Conservation (phyloP, 352 stramenopile species). For the Globisporangium irregulare region DNA sequence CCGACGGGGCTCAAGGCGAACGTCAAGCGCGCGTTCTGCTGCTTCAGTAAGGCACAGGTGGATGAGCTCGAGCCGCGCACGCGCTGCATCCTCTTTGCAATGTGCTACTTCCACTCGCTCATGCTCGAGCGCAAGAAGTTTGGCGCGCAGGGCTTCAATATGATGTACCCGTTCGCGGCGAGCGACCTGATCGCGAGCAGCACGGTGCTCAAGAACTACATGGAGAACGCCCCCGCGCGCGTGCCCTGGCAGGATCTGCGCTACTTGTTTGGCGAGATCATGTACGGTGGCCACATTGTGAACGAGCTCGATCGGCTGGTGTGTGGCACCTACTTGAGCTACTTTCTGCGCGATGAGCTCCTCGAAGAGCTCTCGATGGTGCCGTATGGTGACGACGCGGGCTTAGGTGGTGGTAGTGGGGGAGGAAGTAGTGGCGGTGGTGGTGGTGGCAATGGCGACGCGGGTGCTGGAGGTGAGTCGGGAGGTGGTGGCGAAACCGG, state of each 20-base stretch:
- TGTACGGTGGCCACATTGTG: conserved; percentile 96
- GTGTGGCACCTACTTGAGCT: conserved; percentile 78
- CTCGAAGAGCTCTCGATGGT: conserved; percentile 89
- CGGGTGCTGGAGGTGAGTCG: conserved; percentile 13
- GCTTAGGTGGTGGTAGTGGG: conserved; percentile 22
- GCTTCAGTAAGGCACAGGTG: conserved; percentile 67
- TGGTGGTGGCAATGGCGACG: conserved; percentile 28
- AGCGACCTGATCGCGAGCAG: conserved; percentile 85
- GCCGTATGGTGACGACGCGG: conserved; percentile 64
- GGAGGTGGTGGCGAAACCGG: conserved; percentile 16
- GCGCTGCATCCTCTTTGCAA: conserved; percentile 85
- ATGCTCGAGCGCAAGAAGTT: conserved; percentile 93
- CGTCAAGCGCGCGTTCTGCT: conserved; percentile 83
- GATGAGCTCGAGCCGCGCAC: conserved; percentile 85
- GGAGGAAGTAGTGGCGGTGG: conserved; percentile 14
- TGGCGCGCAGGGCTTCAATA: conserved; percentile 88
- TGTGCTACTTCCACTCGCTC: conserved; percentile 93
- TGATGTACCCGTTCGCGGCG: conserved; percentile 87
- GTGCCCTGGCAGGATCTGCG: conserved; percentile 93
- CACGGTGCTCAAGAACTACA: conserved; percentile 92
- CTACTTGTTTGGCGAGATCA: conserved; percentile 97
- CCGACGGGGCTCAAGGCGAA: conserved; percentile 87
- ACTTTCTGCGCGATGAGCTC: conserved; percentile 87
- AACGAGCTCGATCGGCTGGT: conserved; percentile 91
- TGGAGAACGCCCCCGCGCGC: conserved; percentile 89